A percentile compares a stretch with the other conserved stretches of the same genome.
These are phyloP conservation scores for Gossypium trilobum DNA, from an alignment of 441 rosid species.

Conservation along the genomic window DNA sequence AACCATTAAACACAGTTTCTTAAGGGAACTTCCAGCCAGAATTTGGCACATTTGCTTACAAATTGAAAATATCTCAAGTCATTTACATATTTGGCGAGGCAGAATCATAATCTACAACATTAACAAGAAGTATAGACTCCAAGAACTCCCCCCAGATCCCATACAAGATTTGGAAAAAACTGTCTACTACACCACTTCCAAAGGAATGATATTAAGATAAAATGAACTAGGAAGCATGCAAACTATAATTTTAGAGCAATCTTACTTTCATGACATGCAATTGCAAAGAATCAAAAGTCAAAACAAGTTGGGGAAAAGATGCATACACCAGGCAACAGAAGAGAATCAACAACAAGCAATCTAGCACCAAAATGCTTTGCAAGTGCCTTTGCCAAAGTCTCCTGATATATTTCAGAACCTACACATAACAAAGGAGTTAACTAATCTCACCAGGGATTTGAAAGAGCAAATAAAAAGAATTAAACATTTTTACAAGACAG, in stretches of 20 bases:
- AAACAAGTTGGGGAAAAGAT: constrained; percentile 11
- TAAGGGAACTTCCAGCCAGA: neutral
- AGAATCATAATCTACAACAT: neutral
- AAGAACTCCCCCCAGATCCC: neutral
- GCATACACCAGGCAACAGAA: constrained; percentile 87
- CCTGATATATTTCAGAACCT: constrained; percentile 99
- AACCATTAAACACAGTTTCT: neutral
- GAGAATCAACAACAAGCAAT: constrained; percentile 72
- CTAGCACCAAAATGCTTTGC: constrained; percentile 80
- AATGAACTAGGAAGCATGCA: neutral
- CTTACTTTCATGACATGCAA: neutral
- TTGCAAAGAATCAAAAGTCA: neutral
- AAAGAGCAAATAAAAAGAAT: neutral
- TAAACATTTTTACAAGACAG: neutral
- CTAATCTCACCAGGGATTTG: neutral
- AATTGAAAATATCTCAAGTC: neutral
- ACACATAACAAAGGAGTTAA: constrained; percentile 10
- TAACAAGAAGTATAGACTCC: neutral
- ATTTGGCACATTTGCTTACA: neutral
- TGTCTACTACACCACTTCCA: neutral
- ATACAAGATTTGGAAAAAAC: neutral
- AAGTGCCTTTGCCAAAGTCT: constrained; percentile 82
- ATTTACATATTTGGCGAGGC: neutral
- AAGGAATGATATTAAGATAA: neutral
- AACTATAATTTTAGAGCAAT: neutral